Conservation (phyloP, 352 stramenopile genomes). For the Pilasporangium apinafurcum region DNA sequence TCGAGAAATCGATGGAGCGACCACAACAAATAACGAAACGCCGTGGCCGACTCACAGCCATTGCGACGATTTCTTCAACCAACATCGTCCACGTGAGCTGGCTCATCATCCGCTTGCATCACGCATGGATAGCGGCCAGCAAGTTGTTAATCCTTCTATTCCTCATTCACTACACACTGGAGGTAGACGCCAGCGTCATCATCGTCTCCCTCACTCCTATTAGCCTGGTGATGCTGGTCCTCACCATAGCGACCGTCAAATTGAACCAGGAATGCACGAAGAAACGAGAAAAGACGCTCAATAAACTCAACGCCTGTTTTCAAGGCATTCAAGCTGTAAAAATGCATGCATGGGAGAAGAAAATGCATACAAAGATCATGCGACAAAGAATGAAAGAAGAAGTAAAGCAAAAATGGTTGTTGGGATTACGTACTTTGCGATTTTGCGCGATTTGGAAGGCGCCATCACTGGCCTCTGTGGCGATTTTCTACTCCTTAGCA, state of each 20-base stretch:
- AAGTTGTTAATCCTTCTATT: slow-evolving; percentile 22
- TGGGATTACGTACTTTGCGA: slow-evolving; percentile 16
- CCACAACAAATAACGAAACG: slow-evolving; percentile 14
- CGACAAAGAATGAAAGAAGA: slow-evolving; percentile 22
- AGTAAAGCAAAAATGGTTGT: slow-evolving; percentile 13
- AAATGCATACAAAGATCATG: slow-evolving; percentile 30
- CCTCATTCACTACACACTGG: slow-evolving; percentile 18
- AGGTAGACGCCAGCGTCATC: slow-evolving; percentile 18
- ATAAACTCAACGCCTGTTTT: slow-evolving; percentile 29
- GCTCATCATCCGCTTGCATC: slow-evolving; percentile 25
- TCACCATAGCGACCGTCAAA: slow-evolving; percentile 12
- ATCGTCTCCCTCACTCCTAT: slow-evolving; percentile 14
- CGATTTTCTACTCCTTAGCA: slow-evolving; percentile 23
- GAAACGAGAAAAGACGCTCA: slow-evolving; percentile 27
- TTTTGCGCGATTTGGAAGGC: slow-evolving; percentile 30
- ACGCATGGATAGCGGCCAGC: slow-evolving; percentile 20
- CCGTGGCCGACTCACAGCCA: slow-evolving; percentile 23
- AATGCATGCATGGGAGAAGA: slow-evolving; percentile 34
- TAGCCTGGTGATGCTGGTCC: slow-evolving; percentile 14
- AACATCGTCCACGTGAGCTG: slow-evolving; percentile 22
- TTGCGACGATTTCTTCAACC: slow-evolving; percentile 34
- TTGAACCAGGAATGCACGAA: slow-evolving; percentile 26
- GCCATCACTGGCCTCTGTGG: slow-evolving; percentile 21
- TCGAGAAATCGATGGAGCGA: slow-evolving; percentile 25
- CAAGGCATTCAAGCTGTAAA: slow-evolving; percentile 37